A percentile compares a stretch with the other conserved stretches of the same genome.
phyloP scores from a whole-genome alignment of 306 rosid species.

The Acmispon strigosus region DNA sequence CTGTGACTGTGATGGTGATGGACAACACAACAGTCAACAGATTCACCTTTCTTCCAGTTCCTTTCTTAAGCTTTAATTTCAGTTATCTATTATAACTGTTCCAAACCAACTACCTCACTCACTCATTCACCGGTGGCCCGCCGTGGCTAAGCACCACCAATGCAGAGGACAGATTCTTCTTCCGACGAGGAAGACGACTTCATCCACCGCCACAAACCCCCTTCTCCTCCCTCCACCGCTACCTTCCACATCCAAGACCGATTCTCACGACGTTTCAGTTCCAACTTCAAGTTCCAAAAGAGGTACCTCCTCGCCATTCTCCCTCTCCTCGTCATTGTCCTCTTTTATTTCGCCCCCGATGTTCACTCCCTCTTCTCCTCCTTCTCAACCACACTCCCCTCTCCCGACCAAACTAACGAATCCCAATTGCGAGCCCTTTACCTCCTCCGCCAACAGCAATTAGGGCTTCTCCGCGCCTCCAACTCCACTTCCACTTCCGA shows the following conservation, averaged over 20 bases:
- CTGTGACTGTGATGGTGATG: no score
- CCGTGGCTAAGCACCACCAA: not conserved
- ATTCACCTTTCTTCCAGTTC: no score
- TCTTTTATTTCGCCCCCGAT: slow-evolving; percentile 44
- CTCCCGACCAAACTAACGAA: slow-evolving; percentile 39
- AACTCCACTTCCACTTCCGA: slow-evolving; percentile 35
- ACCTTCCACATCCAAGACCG: slow-evolving; percentile 43
- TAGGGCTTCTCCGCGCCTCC: slow-evolving; percentile 52
- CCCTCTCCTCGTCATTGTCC: slow-evolving; percentile 41
- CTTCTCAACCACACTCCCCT: slow-evolving; percentile 6
- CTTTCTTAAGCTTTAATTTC: no score
- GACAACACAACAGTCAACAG: no score
- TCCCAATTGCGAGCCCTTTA: slow-evolving; percentile 64
- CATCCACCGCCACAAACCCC: slow-evolving; percentile 44
- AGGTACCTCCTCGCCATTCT: slow-evolving; percentile 47
- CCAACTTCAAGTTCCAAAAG: slow-evolving; percentile 32
- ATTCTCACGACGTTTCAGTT: slow-evolving; percentile 30
- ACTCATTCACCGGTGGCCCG: not conserved
- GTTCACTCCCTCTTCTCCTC: slow-evolving; percentile 41
- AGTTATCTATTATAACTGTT: no score
- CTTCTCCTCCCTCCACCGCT: slow-evolving; percentile 6
- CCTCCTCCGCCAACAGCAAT: slow-evolving; percentile 58
- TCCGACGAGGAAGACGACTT: slow-evolving; percentile 71
- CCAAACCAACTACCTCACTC: no score
- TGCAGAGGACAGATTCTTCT: slow-evolving; percentile 48